These are phyloP conservation scores for Euryodendron excelsum DNA, from an alignment of 148 eudicot species.

Conservation along the genomic window DNA sequence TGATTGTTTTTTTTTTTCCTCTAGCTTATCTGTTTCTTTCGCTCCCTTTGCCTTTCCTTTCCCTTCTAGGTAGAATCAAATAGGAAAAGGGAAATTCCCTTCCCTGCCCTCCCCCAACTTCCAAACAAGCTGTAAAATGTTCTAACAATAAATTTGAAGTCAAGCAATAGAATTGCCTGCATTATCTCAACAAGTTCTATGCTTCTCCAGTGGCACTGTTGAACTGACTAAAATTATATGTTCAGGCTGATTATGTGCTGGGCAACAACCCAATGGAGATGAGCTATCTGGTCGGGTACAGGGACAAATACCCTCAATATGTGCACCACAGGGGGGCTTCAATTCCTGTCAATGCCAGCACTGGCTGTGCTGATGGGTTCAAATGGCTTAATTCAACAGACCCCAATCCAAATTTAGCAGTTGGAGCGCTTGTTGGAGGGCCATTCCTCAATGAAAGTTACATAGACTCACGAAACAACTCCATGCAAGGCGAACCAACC, in stretches of 20 bases:
- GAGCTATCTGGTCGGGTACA: conserved; percentile 73
- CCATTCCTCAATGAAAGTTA: conserved; percentile 69
- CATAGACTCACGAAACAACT: conserved; percentile 57
- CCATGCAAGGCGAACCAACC: conserved; percentile 68
- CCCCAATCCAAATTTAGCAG: conserved; percentile 67
- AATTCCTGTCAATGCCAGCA: conserved; percentile 51
- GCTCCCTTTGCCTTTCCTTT: too few relatives aligned
- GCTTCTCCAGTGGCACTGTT: too few relatives aligned
- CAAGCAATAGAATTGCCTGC: neutral
- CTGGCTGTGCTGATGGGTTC: conserved; percentile 62
- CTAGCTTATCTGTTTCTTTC: too few relatives aligned
- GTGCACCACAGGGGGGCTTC: conserved; percentile 87
- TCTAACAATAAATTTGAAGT: neutral
- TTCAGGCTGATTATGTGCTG: conserved; percentile 69
- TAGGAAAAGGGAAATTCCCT: too few relatives aligned
- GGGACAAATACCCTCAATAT: conserved; percentile 55
- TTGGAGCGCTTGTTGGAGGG: conserved; percentile 81
- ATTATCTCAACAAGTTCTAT: too few relatives aligned
- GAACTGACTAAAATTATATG: neutral
- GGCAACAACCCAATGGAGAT: conserved; percentile 66
- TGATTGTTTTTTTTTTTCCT: too few relatives aligned
- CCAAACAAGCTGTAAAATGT: neutral
- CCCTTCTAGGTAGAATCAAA: too few relatives aligned
- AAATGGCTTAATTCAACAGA: conserved; percentile 54
- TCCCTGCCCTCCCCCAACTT: too few relatives aligned